These are phyloP conservation scores for Mortierella sp. DNA, from an alignment of 371 early-diverging fungal species.

Conservation along the genomic window DNA sequence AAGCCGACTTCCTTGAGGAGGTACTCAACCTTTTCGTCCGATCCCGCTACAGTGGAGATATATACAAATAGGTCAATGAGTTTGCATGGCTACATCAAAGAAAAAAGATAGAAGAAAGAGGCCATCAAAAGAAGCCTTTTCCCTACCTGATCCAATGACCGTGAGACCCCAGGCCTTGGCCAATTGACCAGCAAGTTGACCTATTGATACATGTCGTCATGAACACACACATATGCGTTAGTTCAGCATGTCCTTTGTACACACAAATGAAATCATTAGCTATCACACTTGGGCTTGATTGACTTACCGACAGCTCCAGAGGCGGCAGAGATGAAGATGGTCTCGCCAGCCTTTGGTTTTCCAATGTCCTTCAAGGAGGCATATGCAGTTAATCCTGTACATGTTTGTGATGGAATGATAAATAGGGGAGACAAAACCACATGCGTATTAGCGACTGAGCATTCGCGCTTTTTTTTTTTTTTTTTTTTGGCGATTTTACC, in stretches of 20 bases:
- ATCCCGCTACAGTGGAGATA: constrained; percentile 59
- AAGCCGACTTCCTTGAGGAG: constrained; percentile 67
- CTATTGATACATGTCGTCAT: not conserved
- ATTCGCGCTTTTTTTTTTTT: not conserved
- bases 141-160: constrained; percentile 68
- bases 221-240: constrained; percentile 21
- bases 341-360: constrained; percentile 78
- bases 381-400: constrained; percentile 60
- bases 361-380: constrained; percentile 62
- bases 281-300: no score
- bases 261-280: no score
- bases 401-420: not conserved
- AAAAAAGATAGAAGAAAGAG: not conserved
- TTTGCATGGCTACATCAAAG: not conserved
- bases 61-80: not conserved
- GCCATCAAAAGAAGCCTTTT: not conserved
- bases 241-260: no score
- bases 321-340: constrained; percentile 69
- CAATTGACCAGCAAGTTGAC: constrained; percentile 75
- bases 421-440: not conserved
- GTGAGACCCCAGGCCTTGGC: constrained; percentile 68
- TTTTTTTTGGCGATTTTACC: constrained; percentile 6
- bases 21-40: constrained; percentile 76
- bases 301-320: constrained; percentile 72
- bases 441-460: not conserved